Evolutionary conservation across 2,329 filamentous ascomycete species (phyloP), one percentile per base, ranked within the genome.

Genomic region (Cladosporium halotolerans): DNA sequence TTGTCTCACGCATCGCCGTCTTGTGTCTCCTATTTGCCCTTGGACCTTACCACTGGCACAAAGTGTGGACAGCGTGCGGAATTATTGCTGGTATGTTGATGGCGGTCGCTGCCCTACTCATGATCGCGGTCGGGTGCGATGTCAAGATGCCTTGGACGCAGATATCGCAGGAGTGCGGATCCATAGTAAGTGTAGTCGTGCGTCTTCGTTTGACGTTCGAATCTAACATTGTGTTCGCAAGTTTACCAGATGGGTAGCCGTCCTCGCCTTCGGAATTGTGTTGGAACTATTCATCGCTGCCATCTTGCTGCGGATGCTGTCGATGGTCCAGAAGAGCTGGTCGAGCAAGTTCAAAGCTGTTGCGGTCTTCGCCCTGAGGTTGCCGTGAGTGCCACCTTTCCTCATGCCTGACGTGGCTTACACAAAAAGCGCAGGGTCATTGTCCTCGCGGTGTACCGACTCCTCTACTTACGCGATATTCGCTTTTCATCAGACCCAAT

Each of bases 301-400:
- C 3, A 14, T 47, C 10, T 19, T 16, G 8, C 4, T 46, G 11
- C 18, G 43, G 14, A 46, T 42, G 43, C 28, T 53, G 18, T 34
- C 42, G 4, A 33, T 23, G 8, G 13, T 53, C 6, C 43, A 53
- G 33, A 36, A 14, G 10, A 16, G 16, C 9, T 47, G 51, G 51
- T 47, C 32, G 34, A 31, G 34, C 14, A 53, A 53, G 14, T 4
- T 53, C 28, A 53, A 47, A 32, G 43, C 51, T 13, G 34, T 34
- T 9, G 10, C 42, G 4, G 43, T 47, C 16, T 53, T 53, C 14
- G 28, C 31, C 8, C 18, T 53, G 7, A 34, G 51, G 19, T 18
- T 53, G 2, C 36, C 39, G 51, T 53, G 13, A 42, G 51, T 34
- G 6, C 32, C 6, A 47, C 6, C 18, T 9, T 7, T 28, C 4